Conservation (phyloP, 2,329 filamentous ascomycete genomes). For the Paecilomyces sp. region DNA sequence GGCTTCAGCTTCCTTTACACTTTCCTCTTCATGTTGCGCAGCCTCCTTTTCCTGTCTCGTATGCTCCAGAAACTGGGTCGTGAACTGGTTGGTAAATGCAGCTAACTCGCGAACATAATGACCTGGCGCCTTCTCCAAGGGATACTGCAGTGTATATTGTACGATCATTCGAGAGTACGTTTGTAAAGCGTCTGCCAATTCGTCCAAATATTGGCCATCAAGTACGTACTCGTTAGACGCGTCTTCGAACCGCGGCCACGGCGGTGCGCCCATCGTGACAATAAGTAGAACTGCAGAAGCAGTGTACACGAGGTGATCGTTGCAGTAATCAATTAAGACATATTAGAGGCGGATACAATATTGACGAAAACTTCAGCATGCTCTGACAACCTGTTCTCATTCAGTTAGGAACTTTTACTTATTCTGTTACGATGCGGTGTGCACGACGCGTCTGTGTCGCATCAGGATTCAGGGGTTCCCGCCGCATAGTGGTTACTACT, state of each 20-base stretch:
- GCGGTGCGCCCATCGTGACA: not conserved
- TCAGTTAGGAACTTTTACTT: too few species aligned
- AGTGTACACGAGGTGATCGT: too few species aligned
- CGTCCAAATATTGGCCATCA: not conserved
- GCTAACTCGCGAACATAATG: not conserved
- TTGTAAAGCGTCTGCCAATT: not conserved
- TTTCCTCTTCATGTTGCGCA: not conserved
- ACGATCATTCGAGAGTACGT: not conserved
- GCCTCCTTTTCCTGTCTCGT: not conserved
- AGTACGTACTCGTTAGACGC: not conserved
- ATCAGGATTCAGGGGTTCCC: too few species aligned
- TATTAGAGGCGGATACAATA: too few species aligned
- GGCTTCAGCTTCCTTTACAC: not conserved
- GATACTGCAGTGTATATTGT: not conserved
- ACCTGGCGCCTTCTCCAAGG: not conserved
- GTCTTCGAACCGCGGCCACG: not conserved
- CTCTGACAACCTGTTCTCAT: too few species aligned
- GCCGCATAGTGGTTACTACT: too few species aligned
- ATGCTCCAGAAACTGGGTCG: not conserved
- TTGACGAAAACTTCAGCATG: too few species aligned
- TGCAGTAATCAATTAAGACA: too few species aligned
- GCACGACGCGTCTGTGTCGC: too few species aligned
- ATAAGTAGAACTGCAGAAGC: not conserved
- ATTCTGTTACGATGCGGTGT: too few species aligned
- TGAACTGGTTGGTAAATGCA: not conserved